These are phyloP conservation scores for Nitzschia palea DNA, from an alignment of 108 stramenopile species.

Conservation along the genomic window DNA sequence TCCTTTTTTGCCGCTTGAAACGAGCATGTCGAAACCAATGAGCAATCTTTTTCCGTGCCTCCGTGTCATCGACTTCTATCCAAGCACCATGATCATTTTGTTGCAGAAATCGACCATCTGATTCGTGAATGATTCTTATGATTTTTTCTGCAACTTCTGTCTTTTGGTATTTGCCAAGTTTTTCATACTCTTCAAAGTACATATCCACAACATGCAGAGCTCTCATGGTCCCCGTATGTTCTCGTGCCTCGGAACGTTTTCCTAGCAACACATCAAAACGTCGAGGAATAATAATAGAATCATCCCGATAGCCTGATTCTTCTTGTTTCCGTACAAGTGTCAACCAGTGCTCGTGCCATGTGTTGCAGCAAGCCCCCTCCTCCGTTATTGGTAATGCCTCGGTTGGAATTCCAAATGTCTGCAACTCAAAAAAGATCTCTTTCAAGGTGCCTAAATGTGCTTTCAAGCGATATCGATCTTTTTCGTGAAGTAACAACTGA, in stretches of 20 bases:
- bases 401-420: conserved; percentile 1
- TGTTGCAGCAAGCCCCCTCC: neutral
- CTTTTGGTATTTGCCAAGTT: neutral
- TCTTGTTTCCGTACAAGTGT: neutral
- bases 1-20: neutral
- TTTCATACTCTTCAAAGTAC: neutral
- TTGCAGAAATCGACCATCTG: neutral
- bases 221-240: neutral
- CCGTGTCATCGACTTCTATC: neutral
- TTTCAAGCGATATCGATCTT: neutral
- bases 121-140: neutral
- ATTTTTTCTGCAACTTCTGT: neutral
- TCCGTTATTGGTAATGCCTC: neutral
- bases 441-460: neutral
- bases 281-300: neutral
- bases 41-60: neutral
- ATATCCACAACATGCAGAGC: neutral
- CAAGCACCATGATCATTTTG: neutral
- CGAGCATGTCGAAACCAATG: conserved; percentile 1
- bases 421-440: neutral
- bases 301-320: neutral
- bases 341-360: neutral
- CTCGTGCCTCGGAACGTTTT: neutral
- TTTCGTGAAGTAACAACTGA: neutral
- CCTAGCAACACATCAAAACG: neutral